Evolutionary conservation across 1,139 yeast genomes (phyloP).

Genomic region (Pichia inconspicua): DNA sequence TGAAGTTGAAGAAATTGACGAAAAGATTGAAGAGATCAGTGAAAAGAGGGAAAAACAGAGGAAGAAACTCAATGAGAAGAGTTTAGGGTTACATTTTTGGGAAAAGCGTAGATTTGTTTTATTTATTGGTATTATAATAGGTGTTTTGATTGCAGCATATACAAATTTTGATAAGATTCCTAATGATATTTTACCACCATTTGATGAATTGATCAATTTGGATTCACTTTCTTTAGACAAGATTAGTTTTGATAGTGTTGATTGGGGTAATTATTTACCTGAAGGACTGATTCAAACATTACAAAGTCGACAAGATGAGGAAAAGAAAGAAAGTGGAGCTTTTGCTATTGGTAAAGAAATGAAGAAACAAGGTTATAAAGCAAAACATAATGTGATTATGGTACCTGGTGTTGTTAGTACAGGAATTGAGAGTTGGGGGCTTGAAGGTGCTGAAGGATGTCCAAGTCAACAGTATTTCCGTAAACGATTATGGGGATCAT

Average conservation of each 20-base stretch:
- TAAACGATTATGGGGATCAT: conserved; percentile 92
- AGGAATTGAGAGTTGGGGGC: conserved; percentile 91
- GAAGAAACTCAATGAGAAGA: conserved; percentile 4
- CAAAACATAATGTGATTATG: conserved; percentile 75
- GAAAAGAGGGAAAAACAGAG: neutral
- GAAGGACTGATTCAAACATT: conserved; percentile 53
- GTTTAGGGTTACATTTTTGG: conserved; percentile 20
- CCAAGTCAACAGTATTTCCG: conserved; percentile 81
- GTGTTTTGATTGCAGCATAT: conserved; percentile 57
- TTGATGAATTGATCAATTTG: conserved; percentile 49
- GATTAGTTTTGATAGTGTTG: conserved; percentile 21
- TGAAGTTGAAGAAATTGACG: conserved; percentile 7
- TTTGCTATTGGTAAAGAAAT: conserved; percentile 81
- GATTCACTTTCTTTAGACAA: conserved; percentile 32
- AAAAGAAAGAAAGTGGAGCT: conserved; percentile 55
- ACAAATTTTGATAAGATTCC: conserved; percentile 35
- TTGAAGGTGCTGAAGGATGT: conserved; percentile 56
- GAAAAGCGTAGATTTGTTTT: conserved; percentile 44
- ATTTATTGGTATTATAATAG: conserved; percentile 57
- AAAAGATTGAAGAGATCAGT: conserved; percentile 2
- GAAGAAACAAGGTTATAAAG: conserved; percentile 38
- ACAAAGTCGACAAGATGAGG: conserved; percentile 38
- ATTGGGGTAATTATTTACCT: conserved; percentile 67
- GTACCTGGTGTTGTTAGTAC: conserved; percentile 96
- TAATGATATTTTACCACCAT: conserved; percentile 15